Evolutionary conservation across 768 basidiomycete genomes (phyloP).

Genomic region (Suillus lakei): DNA sequence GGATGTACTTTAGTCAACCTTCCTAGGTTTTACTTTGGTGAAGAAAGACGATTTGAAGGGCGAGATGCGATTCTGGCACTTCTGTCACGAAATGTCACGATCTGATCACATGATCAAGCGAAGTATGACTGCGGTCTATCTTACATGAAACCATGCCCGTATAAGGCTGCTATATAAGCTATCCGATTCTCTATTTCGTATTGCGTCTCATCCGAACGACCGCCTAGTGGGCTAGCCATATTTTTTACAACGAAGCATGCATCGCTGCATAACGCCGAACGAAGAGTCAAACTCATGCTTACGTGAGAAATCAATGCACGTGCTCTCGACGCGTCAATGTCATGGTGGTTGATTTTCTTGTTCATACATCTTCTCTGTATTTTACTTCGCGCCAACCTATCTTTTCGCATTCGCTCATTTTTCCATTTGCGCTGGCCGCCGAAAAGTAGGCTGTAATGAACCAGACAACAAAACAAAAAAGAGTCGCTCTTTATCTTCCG

Average conservation of each 20-base stretch:
- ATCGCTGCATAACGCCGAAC: background rate
- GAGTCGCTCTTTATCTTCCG: background rate
- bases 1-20: no score
- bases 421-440: constrained; percentile 31
- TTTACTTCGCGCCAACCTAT: constrained; percentile 16
- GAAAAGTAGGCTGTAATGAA: constrained; percentile 19
- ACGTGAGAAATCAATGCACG: constrained; percentile 34
- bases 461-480: constrained; percentile 19
- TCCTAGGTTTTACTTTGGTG: no score
- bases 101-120: no score
- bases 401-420: constrained; percentile 23
- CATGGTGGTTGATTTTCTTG: constrained; percentile 20
- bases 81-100: no score
- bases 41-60: no score
- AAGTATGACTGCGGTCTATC: no score
- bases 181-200: no score
- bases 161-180: background rate
- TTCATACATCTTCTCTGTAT: constrained; percentile 9
- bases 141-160: no score
- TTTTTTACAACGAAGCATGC: no score
- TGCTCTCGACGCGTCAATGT: constrained; percentile 28
- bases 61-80: no score
- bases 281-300: background rate
- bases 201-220: no score
- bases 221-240: no score